phyloP scores from a whole-genome alignment of 2,329 filamentous ascomycete species.

The Clarireedia monteithiana region DNA sequence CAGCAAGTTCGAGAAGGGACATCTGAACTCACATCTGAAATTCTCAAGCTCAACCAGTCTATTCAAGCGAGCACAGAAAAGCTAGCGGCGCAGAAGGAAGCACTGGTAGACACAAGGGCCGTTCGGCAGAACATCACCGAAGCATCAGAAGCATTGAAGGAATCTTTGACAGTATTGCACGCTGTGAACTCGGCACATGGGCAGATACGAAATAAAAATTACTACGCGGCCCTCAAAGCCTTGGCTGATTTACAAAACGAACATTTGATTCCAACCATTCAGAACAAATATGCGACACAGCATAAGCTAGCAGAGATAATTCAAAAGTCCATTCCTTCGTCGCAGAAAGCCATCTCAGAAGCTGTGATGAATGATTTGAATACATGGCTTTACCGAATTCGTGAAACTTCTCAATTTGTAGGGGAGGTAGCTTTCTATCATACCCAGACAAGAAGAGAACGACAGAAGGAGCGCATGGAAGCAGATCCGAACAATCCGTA shows the following conservation, averaged over 20 bases:
- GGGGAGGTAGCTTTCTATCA: constrained; percentile 97
- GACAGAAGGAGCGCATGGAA: constrained; percentile 77
- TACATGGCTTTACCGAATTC: constrained; percentile 90
- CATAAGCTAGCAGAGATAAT: constrained; percentile 95
- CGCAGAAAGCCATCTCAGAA: constrained; percentile 87
- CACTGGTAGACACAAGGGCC: constrained; percentile 82
- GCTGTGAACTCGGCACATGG: constrained; percentile 94
- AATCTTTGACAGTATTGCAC: constrained; percentile 85
- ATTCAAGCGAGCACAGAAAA: constrained; percentile 94
- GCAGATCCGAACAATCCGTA: constrained; percentile 49
- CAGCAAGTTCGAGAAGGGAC: constrained; percentile 87
- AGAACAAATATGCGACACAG: constrained; percentile 82
- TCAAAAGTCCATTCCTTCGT: constrained; percentile 88
- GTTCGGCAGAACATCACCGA: constrained; percentile 96
- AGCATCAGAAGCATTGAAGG: constrained; percentile 77
- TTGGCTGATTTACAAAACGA: constrained; percentile 95
- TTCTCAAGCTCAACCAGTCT: constrained; percentile 84
- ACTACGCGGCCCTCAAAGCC: constrained; percentile 89
- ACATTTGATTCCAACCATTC: constrained; percentile 65
- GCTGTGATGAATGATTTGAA: constrained; percentile 96
- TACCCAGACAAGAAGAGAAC: constrained; percentile 75
- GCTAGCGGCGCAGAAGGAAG: constrained; percentile 88
- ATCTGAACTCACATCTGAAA: constrained; percentile 80
- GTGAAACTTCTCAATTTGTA: constrained; percentile 91
- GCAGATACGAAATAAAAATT: constrained; percentile 82